Percentiles rank a stretch among this genome's conserved stretches.
These are phyloP conservation scores for Fomitiporia mediterranea DNA, from an alignment of 1,284 basidiomycete species.

Conservation along the genomic window DNA sequence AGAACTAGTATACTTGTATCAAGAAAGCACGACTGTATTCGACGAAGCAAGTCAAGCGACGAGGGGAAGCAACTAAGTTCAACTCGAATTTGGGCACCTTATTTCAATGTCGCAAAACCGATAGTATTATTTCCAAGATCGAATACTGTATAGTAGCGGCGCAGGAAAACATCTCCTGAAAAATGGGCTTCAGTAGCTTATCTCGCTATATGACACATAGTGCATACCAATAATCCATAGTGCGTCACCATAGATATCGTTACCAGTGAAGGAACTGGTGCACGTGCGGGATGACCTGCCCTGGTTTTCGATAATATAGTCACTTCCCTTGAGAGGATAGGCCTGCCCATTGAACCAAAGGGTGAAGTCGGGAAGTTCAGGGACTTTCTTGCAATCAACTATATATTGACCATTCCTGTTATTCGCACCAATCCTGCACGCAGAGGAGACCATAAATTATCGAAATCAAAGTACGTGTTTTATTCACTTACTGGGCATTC, in stretches of 20 bases:
- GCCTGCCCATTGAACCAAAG: constrained; percentile 81
- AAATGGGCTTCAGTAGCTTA: constrained; percentile 17
- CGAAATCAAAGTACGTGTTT: neutral
- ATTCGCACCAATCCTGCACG: constrained; percentile 71
- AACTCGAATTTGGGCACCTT: neutral
- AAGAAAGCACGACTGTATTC: neutral
- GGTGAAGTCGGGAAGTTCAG: constrained; percentile 79
- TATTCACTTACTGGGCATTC: constrained; percentile 70
- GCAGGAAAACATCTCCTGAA: constrained; percentile 78
- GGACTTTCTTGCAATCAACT: constrained; percentile 84
- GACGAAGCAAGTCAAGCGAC: constrained; percentile 1
- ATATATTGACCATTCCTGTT: constrained; percentile 96
- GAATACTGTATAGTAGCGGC: constrained; percentile 92
- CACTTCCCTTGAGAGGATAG: constrained; percentile 77
- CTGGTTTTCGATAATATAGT: constrained; percentile 86
- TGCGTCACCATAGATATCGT: constrained; percentile 87
- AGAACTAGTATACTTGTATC: no score
- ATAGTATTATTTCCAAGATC: constrained; percentile 84
- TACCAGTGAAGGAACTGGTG: constrained; percentile 89
- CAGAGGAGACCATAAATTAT: constrained; percentile 18
- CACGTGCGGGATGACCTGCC: no score
- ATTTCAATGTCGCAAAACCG: constrained; percentile 63
- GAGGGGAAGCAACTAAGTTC: neutral
- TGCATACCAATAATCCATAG: constrained; percentile 91
- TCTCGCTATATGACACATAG: constrained; percentile 21